Conservation (phyloP, 148 eudicot species). For the Spergularia marina region DNA sequence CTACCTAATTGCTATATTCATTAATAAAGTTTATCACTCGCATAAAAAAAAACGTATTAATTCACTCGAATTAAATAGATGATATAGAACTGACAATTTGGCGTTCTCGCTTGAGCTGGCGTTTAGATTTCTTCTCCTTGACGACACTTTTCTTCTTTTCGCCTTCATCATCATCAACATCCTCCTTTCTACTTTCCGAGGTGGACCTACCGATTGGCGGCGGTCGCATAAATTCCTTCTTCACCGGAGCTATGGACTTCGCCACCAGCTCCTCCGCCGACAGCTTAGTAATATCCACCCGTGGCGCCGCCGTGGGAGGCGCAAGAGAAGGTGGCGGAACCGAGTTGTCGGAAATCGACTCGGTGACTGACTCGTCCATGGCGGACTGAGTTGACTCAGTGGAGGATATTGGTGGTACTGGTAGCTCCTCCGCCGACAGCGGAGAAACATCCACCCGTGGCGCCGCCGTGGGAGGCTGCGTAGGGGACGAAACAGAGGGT, state of each 20-base stretch:
- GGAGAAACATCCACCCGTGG: no score
- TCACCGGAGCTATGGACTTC: conserved; percentile 83
- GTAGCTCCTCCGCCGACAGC: background rate
- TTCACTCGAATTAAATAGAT: no score
- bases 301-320: background rate
- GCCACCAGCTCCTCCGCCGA: conserved; percentile 68
- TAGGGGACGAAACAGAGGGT: background rate
- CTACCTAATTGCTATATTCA: background rate
- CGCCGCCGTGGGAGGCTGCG: background rate
- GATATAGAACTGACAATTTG: conserved; percentile 40
- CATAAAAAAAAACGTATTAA: no score
- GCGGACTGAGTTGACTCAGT: conserved; percentile 10
- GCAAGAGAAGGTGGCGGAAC: background rate
- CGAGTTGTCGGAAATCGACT: conserved; percentile 6
- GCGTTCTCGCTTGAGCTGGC: conserved; percentile 84
- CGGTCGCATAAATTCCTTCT: conserved; percentile 62
- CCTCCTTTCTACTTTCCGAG: conserved; percentile 14
- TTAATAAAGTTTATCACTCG: background rate
- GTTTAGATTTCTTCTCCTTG: conserved; percentile 88
- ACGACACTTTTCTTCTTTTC: conserved; percentile 22
- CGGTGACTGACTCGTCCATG: conserved; percentile 22
- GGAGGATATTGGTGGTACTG: background rate
- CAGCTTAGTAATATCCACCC: background rate
- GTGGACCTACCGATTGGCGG: conserved; percentile 40
- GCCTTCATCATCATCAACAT: conserved; percentile 8